Percentiles rank a stretch among this genome's conserved stretches.
Conservation (phyloP, 345 rosid species). For the Heritiera fomes region DNA sequence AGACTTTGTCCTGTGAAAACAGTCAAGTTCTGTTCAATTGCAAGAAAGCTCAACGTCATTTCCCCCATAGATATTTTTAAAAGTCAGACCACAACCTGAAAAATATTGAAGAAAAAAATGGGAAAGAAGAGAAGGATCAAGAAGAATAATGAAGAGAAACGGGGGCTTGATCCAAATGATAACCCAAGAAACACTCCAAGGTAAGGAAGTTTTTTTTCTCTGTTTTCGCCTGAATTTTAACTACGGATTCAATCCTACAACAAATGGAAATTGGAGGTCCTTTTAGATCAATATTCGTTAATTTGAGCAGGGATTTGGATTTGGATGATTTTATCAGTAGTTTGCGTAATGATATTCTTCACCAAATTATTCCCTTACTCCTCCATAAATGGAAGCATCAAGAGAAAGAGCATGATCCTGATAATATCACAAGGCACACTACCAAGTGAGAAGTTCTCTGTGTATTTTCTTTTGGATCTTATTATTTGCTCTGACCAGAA, state of each 20-base stretch:
- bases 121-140: conserved; percentile 4
- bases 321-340: neutral
- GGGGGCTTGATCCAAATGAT: neutral
- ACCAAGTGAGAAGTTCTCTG: neutral
- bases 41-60: too few relatives aligned
- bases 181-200: neutral
- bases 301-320: neutral
- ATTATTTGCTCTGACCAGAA: neutral
- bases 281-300: too few relatives aligned
- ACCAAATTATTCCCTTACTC: too few relatives aligned
- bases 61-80: too few relatives aligned
- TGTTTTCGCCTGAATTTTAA: too few relatives aligned
- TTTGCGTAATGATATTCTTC: neutral
- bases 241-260: neutral
- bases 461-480: neutral
- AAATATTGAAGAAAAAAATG: neutral
- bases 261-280: neutral
- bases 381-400: too few relatives aligned
- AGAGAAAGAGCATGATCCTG: neutral
- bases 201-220: too few relatives aligned
- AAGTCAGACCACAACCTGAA: neutral
- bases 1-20: too few relatives aligned
- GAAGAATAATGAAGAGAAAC: neutral
- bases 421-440: neutral
- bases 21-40: too few relatives aligned